Conservation (phyloP, 805 yeast genomes). For the Candida hispaniensis region DNA sequence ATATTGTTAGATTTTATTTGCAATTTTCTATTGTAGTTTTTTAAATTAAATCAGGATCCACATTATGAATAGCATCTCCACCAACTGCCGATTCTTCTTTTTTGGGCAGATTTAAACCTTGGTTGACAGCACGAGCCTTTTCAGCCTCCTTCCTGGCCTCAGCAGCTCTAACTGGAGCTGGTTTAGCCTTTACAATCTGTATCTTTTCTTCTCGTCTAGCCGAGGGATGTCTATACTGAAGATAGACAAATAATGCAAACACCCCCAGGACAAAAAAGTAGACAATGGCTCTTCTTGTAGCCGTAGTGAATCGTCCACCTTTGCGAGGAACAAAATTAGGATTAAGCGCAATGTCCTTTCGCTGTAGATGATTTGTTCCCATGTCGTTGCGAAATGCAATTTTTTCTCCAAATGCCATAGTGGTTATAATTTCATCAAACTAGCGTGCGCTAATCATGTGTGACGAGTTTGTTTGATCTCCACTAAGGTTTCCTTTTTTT, state of each 20-base stretch:
- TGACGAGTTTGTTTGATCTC: too few species aligned
- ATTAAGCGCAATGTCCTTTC: constrained; percentile 7
- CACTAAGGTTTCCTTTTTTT: too few species aligned
- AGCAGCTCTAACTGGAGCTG: constrained; percentile 4
- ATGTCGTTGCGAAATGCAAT: constrained; percentile 15
- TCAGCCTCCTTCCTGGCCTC: not conserved
- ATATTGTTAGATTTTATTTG: too few species aligned
- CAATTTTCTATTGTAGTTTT: too few species aligned
- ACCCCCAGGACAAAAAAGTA: constrained; percentile 5
- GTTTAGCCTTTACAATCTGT: constrained; percentile 3
- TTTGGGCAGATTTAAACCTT: too few species aligned
- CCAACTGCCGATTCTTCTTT: too few species aligned
- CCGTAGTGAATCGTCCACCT: constrained; percentile 9
- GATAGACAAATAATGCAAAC: constrained; percentile 3
- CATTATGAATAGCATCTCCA: too few species aligned
- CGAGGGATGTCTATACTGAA: constrained; percentile 4
- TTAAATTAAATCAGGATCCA: too few species aligned
- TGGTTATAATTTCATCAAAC: too few species aligned
- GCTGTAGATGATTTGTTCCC: constrained; percentile 8
- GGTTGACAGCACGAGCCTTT: not conserved
- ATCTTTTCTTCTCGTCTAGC: constrained; percentile 8
- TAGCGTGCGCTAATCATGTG: too few species aligned
- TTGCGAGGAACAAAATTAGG: constrained; percentile 11
- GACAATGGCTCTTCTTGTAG: constrained; percentile 14
- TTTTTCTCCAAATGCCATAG: constrained; percentile 15